phyloP scores from a whole-genome alignment of 225 moss, liverwort and hornwort species.

The Physcomitrellopsis africana region DNA sequence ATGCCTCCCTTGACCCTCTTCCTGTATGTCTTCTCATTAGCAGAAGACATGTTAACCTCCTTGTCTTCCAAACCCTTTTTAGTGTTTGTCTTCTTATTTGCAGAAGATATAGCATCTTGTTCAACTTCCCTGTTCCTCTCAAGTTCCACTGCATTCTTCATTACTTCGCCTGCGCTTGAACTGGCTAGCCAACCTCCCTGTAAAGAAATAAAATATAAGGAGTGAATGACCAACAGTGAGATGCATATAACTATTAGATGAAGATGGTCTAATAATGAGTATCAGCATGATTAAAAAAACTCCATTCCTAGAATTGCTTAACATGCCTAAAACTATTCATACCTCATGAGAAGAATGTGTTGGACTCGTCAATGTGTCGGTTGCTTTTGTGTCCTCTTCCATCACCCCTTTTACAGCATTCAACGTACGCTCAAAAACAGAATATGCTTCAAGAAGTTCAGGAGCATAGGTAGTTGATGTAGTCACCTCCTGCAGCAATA shows the following conservation, averaged over 20 bases:
- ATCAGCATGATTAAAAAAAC: conserved; percentile 2
- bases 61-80: no score
- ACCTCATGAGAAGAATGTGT: conserved; percentile 38
- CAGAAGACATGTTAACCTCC: no score
- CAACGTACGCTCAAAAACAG: conserved; percentile 35
- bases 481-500: conserved; percentile 33
- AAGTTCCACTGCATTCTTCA: conserved; percentile 25
- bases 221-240: conserved; percentile 13
- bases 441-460: conserved; percentile 34
- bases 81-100: conserved; percentile 17
- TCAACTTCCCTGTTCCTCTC: conserved; percentile 30
- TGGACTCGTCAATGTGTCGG: background rate
- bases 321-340: background rate
- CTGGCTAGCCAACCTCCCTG: conserved; percentile 37
- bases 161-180: conserved; percentile 21
- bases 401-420: conserved; percentile 36
- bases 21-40: background rate
- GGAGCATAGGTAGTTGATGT: conserved; percentile 37
- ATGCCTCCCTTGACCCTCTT: conserved; percentile 28
- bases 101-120: conserved; percentile 13
- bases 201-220: conserved; percentile 1
- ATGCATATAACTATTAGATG: background rate
- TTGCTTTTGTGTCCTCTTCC: conserved; percentile 24
- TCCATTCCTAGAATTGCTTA: background rate
- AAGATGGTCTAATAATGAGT: background rate